Evolutionary conservation across 768 basidiomycete genomes (phyloP).

Genomic region (Amanita fuliginea): DNA sequence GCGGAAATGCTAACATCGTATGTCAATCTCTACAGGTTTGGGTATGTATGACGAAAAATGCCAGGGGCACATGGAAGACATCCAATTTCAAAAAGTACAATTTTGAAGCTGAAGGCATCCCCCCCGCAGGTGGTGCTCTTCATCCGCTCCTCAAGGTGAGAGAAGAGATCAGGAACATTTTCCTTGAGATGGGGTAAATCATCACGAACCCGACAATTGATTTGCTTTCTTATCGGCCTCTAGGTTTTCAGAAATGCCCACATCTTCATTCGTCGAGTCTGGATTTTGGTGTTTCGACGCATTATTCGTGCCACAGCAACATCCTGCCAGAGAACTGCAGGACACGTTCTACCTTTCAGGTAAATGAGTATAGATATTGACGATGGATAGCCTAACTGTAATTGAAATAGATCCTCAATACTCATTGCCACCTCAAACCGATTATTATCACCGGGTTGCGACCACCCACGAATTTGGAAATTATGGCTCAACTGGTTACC

Average conservation of each 20-base stretch:
- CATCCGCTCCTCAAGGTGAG: slow-evolving; percentile 96
- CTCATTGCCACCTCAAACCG: slow-evolving; percentile 63
- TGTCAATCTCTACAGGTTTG: neutral
- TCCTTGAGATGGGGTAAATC: slow-evolving; percentile 94
- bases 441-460: slow-evolving; percentile 81
- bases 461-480: slow-evolving; percentile 79
- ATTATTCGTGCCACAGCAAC: slow-evolving; percentile 96
- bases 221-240: neutral
- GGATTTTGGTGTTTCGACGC: slow-evolving; percentile 99
- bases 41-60: slow-evolving; percentile 6
- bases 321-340: slow-evolving; percentile 94
- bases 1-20: slow-evolving; percentile 91
- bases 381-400: slow-evolving; percentile 1
- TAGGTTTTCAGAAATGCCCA: slow-evolving; percentile 99
- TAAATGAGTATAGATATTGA: slow-evolving; percentile 11
- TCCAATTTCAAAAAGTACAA: slow-evolving; percentile 97
- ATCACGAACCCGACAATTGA: neutral
- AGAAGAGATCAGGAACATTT: slow-evolving; percentile 95
- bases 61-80: slow-evolving; percentile 89
- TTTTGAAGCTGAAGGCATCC: slow-evolving; percentile 92
- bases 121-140: slow-evolving; percentile 81
- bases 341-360: slow-evolving; percentile 99
- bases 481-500: slow-evolving; percentile 91
- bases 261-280: slow-evolving; percentile 90
- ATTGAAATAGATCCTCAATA: slow-evolving; percentile 55